Evolutionary conservation across 2,329 filamentous ascomycete genomes (phyloP).

Genomic region (Colletotrichum graminicola): DNA sequence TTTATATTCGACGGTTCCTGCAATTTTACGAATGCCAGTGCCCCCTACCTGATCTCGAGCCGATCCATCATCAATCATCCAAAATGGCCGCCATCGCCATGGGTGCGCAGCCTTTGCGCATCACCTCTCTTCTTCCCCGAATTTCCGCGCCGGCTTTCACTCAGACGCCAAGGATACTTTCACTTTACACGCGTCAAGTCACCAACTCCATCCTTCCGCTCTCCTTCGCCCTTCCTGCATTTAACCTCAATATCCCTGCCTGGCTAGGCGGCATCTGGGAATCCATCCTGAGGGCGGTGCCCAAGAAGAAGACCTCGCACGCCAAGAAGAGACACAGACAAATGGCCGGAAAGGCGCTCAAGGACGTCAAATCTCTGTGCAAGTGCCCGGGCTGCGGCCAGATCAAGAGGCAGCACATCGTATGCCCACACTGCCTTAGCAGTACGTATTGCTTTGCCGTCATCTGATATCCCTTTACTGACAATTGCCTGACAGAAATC

Average conservation of each 20-base stretch:
- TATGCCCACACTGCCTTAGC: conserved; percentile 89
- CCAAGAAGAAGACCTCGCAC: conserved; percentile 99
- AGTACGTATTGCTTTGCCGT: conserved; percentile 66
- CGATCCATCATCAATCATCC: conserved; percentile 34
- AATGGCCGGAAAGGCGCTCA: conserved; percentile 94
- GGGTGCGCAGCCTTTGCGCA: conserved; percentile 39
- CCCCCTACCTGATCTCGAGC: conserved; percentile 22
- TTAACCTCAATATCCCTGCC: conserved; percentile 67
- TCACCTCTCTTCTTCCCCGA: conserved; percentile 66
- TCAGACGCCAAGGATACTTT: conserved; percentile 57
- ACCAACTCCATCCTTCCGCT: conserved; percentile 64
- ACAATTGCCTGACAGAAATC: conserved; percentile 55
- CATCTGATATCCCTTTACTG: conserved; percentile 30
- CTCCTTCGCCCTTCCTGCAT: conserved; percentile 69
- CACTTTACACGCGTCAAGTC: conserved; percentile 60
- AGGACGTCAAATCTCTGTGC: conserved; percentile 89
- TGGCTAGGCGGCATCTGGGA: conserved; percentile 92
- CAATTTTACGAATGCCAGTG: not conserved
- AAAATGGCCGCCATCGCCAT: conserved; percentile 59
- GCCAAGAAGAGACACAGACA: conserved; percentile 94
- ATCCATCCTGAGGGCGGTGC: conserved; percentile 89
- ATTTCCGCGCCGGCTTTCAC: conserved; percentile 58
- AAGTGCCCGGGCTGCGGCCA: conserved; percentile 91
- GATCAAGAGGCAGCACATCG: conserved; percentile 86
- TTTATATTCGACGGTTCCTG: not conserved